Evolutionary conservation across 2,329 filamentous ascomycete species (phyloP).

Genomic region (Neopestalotiopsis sp.): DNA sequence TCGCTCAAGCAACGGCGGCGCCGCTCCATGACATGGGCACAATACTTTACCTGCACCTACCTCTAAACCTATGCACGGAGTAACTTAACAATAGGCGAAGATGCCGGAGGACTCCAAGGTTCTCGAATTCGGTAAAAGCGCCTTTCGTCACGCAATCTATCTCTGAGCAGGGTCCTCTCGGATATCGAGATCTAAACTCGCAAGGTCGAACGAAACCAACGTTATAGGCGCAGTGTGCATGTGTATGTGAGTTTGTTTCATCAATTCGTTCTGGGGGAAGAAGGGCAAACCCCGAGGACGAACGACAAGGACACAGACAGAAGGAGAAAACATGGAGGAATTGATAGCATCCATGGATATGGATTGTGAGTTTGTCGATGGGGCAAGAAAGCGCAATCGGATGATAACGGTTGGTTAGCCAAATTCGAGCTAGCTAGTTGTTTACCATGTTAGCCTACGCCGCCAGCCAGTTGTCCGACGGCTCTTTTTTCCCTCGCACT

Average conservation of each 20-base stretch:
- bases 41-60: background rate
- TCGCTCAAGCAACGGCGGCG: background rate
- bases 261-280: background rate
- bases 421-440: conserved; percentile 1
- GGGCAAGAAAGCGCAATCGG: background rate
- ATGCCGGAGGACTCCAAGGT: conserved; percentile 5
- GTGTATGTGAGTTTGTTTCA: background rate
- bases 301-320: background rate
- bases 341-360: background rate
- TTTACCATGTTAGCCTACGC: background rate
- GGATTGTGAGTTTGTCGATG: background rate
- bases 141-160: conserved; percentile 13
- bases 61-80: conserved; percentile 6
- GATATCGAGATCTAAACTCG: conserved; percentile 13
- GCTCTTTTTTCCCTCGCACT: background rate
- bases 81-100: conserved; percentile 11
- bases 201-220: conserved; percentile 3
- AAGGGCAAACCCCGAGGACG: background rate
- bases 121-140: conserved; percentile 12
- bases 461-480: background rate
- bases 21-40: background rate
- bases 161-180: background rate
- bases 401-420: conserved; percentile 2
- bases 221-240: background rate
- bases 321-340: background rate